A percentile compares a stretch with the other conserved stretches of the same genome.
phyloP scores from a whole-genome alignment of 228 moss, liverwort and hornwort genomes.

The Sphagnum fallax region DNA sequence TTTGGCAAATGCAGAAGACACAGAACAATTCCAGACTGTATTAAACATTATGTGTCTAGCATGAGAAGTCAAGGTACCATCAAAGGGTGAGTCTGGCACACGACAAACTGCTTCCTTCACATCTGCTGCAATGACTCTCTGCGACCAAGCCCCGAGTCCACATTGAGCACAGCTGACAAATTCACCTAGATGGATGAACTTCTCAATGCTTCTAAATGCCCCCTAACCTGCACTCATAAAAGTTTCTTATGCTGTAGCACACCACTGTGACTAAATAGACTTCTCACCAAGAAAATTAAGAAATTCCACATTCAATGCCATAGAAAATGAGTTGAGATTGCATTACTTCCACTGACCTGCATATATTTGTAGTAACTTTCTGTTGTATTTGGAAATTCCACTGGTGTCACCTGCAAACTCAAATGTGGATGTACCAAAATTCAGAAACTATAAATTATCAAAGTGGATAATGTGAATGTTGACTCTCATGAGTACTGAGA shows the following conservation, averaged over 20 bases:
- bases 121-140: conserved; percentile 76
- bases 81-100: conserved; percentile 78
- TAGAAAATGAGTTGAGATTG: neutral
- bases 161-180: neutral
- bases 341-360: conserved; percentile 3
- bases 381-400: conserved; percentile 65
- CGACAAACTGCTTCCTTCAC: conserved; percentile 86
- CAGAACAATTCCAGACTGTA: too few relatives aligned
- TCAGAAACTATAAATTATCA: neutral
- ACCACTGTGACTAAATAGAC: too few relatives aligned
- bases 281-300: neutral
- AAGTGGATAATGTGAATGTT: too few relatives aligned
- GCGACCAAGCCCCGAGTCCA: neutral
- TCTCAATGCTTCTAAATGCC: too few relatives aligned
- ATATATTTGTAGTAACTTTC: conserved; percentile 63
- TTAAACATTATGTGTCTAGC: too few relatives aligned
- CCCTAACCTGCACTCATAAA: too few relatives aligned
- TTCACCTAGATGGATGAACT: too few relatives aligned
- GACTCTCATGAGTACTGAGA: too few relatives aligned
- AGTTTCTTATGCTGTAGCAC: too few relatives aligned
- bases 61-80: conserved; percentile 22
- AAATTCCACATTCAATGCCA: neutral
- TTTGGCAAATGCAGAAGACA: too few relatives aligned
- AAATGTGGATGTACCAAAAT: neutral
- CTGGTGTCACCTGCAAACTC: conserved; percentile 33